Evolutionary conservation across 23 red algal genomes (phyloP).

Genomic region (Cyanidiococcus yangmingshanensis): DNA sequence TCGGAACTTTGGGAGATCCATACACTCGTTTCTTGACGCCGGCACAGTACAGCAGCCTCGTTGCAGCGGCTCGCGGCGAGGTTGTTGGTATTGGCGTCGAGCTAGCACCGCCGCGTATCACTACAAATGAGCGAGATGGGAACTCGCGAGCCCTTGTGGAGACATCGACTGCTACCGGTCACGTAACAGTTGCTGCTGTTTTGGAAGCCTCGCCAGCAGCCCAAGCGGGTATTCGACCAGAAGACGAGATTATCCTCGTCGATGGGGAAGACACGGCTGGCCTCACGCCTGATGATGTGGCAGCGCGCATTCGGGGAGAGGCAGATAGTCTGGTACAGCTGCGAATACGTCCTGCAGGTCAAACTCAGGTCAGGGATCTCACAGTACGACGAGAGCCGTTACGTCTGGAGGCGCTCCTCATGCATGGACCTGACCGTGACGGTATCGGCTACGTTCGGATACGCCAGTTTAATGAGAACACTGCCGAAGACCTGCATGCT

Average conservation of each 20-base stretch:
- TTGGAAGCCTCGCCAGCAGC: constrained; percentile 57
- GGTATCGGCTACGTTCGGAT: constrained; percentile 55
- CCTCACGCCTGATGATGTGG: constrained; percentile 82
- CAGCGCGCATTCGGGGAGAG: constrained; percentile 59
- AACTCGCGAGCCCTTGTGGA: background rate
- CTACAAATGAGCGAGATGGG: constrained; percentile 13
- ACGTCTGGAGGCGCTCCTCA: background rate
- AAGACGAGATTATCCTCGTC: constrained; percentile 55
- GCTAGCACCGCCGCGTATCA: constrained; percentile 53
- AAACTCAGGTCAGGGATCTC: constrained; percentile 41
- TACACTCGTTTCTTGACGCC: constrained; percentile 93
- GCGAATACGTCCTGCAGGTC: constrained; percentile 28
- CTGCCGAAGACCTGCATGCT: constrained; percentile 48
- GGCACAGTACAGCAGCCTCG: constrained; percentile 50
- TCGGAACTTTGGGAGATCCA: constrained; percentile 61
- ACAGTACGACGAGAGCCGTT: constrained; percentile 35
- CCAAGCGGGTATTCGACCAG: constrained; percentile 43
- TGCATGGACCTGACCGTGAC: background rate
- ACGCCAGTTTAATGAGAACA: constrained; percentile 68
- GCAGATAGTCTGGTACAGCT: constrained; percentile 42
- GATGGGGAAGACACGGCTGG: constrained; percentile 57
- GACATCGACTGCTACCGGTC: background rate
- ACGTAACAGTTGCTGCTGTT: background rate
- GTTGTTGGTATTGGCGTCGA: constrained; percentile 69
- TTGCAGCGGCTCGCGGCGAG: constrained; percentile 48